These are phyloP conservation scores for Calonectria honghensis DNA, from an alignment of 2,329 filamentous ascomycete genomes.

Conservation along the genomic window DNA sequence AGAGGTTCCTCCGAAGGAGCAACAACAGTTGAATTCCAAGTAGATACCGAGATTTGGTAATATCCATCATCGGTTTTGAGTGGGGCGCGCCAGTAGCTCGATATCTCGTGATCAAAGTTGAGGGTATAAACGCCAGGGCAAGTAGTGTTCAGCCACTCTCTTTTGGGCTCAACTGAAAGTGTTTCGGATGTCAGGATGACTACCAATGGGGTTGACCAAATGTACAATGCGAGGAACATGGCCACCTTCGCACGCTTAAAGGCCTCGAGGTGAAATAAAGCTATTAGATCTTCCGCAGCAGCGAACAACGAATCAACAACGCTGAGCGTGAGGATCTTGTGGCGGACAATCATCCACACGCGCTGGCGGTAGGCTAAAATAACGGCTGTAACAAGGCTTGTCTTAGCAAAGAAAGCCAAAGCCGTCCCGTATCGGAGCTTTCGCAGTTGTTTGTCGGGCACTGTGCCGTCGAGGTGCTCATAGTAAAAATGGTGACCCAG, in stretches of 20 bases:
- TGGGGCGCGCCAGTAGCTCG: constrained; percentile 40
- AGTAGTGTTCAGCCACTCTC: not conserved
- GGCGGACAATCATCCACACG: constrained; percentile 24
- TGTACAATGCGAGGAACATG: constrained; percentile 40
- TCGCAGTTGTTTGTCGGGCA: constrained; percentile 3
- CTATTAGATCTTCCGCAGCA: constrained; percentile 27
- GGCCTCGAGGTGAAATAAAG: constrained; percentile 36
- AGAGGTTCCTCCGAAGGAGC: not conserved
- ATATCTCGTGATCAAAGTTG: constrained; percentile 28
- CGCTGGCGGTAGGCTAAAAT: constrained; percentile 25
- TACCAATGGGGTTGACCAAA: constrained; percentile 39
- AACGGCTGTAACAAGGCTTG: constrained; percentile 17
- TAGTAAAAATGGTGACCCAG: constrained; percentile 21
- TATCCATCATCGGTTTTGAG: constrained; percentile 15
- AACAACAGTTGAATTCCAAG: constrained; percentile 45
- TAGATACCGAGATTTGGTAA: constrained; percentile 42
- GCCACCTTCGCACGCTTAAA: constrained; percentile 22
- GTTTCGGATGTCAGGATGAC: constrained; percentile 41
- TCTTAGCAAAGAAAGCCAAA: constrained; percentile 22
- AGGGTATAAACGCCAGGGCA: constrained; percentile 31
- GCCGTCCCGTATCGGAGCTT: constrained; percentile 21
- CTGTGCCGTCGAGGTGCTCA: constrained; percentile 9
- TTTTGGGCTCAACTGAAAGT: constrained; percentile 23
- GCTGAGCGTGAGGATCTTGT: constrained; percentile 36
- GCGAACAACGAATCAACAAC: constrained; percentile 41